phyloP scores from a whole-genome alignment of 1,284 basidiomycete genomes.

The Baeospora myosura region DNA sequence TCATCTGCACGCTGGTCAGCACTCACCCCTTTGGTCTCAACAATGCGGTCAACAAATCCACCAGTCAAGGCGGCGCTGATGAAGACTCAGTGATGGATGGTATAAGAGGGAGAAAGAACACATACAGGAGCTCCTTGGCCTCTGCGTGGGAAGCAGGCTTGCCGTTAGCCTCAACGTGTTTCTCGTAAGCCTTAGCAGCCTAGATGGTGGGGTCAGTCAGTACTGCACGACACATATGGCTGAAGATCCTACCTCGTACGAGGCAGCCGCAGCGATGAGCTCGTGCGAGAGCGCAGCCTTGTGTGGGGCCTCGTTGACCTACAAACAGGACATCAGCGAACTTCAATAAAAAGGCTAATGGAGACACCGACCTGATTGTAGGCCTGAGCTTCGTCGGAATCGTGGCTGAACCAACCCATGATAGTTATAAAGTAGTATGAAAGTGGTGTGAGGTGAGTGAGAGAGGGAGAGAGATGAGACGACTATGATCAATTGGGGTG shows the following conservation, averaged over 20 bases:
- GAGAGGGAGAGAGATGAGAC: conserved; percentile 1
- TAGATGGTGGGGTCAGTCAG: too few species aligned
- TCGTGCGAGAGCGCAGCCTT: conserved; percentile 56
- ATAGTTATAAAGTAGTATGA: conserved; percentile 13
- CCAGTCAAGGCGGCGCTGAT: conserved; percentile 33
- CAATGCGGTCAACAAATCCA: conserved; percentile 36
- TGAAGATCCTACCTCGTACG: conserved; percentile 44
- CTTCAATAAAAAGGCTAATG: background rate
- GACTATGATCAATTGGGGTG: too few species aligned
- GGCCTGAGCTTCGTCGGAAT: conserved; percentile 41
- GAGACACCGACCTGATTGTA: conserved; percentile 31
- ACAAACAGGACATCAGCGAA: background rate
- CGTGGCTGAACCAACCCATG: conserved; percentile 48
- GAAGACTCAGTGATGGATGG: background rate
- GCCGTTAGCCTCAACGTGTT: conserved; percentile 38
- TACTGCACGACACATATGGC: too few species aligned
- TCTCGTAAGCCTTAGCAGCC: conserved; percentile 52
- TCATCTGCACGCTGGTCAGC: background rate
- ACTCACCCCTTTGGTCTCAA: conserved; percentile 34
- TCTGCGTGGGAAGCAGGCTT: conserved; percentile 33
- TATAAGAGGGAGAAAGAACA: background rate
- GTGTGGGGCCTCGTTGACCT: conserved; percentile 38
- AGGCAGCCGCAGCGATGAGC: conserved; percentile 55
- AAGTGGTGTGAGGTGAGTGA: conserved; percentile 1
- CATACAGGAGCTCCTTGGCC: conserved; percentile 38